Conservation (phyloP, 2,329 filamentous ascomycete species). For the Fusarium oxysporum region DNA sequence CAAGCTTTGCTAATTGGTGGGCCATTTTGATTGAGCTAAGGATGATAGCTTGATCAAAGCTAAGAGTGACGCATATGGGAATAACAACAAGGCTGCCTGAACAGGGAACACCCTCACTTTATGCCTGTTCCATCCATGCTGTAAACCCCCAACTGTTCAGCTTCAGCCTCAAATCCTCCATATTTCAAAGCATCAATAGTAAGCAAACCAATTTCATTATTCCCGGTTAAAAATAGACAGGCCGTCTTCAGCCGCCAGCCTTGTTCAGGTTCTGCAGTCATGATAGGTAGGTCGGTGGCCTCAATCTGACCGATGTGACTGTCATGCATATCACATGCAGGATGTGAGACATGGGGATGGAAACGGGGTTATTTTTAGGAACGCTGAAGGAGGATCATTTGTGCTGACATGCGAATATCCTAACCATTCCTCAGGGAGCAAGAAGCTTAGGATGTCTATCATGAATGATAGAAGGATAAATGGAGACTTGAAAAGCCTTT, state of each 20-base stretch:
- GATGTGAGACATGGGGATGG: neutral
- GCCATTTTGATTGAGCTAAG: neutral
- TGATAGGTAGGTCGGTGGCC: neutral
- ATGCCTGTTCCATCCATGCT: neutral
- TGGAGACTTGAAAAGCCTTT: too few relatives aligned
- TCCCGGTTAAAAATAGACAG: neutral
- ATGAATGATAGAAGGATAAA: too few relatives aligned
- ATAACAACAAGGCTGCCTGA: too few relatives aligned
- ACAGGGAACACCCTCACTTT: neutral
- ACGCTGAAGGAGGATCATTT: neutral
- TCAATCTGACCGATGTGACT: neutral
- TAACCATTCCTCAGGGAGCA: neutral
- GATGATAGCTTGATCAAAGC: neutral
- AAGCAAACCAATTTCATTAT: neutral
- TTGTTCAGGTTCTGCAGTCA: neutral
- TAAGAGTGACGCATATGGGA: neutral
- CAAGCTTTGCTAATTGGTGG: too few relatives aligned
- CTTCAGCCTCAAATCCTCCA: neutral
- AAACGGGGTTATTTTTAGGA: neutral
- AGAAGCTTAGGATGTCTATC: too few relatives aligned
- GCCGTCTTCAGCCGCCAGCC: neutral
- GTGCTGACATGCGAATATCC: neutral
- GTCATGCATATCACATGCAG: neutral
- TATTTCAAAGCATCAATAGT: accelerated
- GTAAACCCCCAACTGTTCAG: neutral